These are phyloP conservation scores for Hyphodiscus sp. DNA, from an alignment of 2,329 filamentous ascomycete species.

Conservation along the genomic window DNA sequence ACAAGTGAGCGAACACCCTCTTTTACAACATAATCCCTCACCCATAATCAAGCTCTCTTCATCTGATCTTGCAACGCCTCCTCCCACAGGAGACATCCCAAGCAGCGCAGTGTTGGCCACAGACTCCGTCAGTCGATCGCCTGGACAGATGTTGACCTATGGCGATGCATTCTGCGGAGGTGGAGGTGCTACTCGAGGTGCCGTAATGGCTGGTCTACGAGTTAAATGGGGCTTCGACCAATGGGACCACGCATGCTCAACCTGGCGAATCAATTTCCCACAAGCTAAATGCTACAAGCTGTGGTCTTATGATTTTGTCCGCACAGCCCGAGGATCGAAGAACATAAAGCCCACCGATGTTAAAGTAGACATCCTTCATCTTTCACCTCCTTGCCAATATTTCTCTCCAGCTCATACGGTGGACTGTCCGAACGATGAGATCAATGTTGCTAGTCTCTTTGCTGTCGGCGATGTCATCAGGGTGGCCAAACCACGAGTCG, in stretches of 20 bases:
- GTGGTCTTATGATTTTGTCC: constrained; percentile 45
- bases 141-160: constrained; percentile 52
- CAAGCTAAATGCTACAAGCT: constrained; percentile 40
- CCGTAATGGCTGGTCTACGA: constrained; percentile 49
- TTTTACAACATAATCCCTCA: neutral
- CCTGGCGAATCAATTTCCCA: constrained; percentile 24
- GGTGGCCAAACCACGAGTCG: constrained; percentile 55
- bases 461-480: constrained; percentile 49
- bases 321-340: constrained; percentile 6
- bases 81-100: constrained; percentile 21
- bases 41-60: constrained; percentile 8
- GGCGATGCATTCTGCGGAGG: constrained; percentile 69
- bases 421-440: constrained; percentile 52
- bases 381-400: constrained; percentile 72
- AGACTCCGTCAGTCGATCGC: constrained; percentile 15
- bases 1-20: neutral
- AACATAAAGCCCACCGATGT: constrained; percentile 20
- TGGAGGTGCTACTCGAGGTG: constrained; percentile 64
- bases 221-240: constrained; percentile 61
- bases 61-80: constrained; percentile 12
- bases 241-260: constrained; percentile 23
- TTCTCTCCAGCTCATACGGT: constrained; percentile 68
- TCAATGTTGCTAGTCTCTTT: constrained; percentile 56
- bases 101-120: constrained; percentile 8
- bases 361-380: constrained; percentile 62